Evolutionary conservation across 305 asterid species (phyloP).

Genomic region (Plantago rigida): DNA sequence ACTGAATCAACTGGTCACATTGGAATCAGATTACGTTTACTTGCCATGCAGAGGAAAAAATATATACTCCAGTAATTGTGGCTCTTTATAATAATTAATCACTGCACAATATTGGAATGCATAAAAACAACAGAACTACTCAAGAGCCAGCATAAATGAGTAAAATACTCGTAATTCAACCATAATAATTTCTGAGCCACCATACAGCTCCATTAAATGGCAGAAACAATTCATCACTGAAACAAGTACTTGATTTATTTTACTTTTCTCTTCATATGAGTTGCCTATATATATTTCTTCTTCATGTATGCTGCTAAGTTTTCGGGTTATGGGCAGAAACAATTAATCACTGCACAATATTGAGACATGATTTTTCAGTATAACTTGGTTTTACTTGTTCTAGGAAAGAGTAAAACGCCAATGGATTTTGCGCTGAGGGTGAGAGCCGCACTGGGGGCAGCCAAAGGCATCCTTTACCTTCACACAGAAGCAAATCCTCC

Average conservation of each 20-base stretch:
- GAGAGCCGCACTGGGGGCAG: slow-evolving; percentile 57
- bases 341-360: not conserved
- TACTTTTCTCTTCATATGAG: not conserved
- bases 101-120: too few relatives aligned
- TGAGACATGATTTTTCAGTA: not conserved
- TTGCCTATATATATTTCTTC: not conserved
- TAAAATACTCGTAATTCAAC: too few relatives aligned
- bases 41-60: too few relatives aligned
- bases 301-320: not conserved
- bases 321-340: not conserved
- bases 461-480: slow-evolving; percentile 78
- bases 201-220: too few relatives aligned
- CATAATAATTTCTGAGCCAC: too few relatives aligned
- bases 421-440: slow-evolving; percentile 54
- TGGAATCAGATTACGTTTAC: not conserved
- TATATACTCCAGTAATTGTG: too few relatives aligned
- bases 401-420: slow-evolving; percentile 53
- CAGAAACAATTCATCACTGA: too few relatives aligned
- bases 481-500: slow-evolving; percentile 89
- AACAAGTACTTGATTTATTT: not conserved
- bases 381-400: slow-evolving; percentile 3
- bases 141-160: too few relatives aligned
- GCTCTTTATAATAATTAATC: too few relatives aligned
- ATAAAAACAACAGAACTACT: too few relatives aligned
- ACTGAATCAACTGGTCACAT: not conserved